Conservation (phyloP, 1,284 basidiomycete genomes). For the Bjerkandera adusta region DNA sequence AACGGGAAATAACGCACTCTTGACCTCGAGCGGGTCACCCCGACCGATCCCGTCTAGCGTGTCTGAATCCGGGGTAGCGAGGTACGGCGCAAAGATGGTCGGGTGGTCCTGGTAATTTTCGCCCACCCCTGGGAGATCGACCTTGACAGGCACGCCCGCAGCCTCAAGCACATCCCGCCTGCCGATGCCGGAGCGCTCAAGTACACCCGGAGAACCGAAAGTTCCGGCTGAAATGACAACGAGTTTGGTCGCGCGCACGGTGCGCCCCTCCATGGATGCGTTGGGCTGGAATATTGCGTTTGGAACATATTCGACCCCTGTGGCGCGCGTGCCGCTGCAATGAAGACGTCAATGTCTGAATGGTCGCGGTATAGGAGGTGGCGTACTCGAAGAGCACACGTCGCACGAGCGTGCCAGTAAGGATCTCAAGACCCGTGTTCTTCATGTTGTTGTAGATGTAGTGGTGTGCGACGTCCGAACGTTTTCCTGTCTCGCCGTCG, state of each 20-base stretch:
- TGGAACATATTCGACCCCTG: conserved; percentile 54
- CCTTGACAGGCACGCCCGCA: conserved; percentile 38
- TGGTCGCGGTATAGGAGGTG: too few species aligned
- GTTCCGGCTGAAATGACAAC: conserved; percentile 51
- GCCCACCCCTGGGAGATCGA: conserved; percentile 58
- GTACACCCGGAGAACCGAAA: conserved; percentile 53
- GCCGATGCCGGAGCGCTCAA: conserved; percentile 40
- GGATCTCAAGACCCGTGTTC: conserved; percentile 23
- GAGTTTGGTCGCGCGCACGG: conserved; percentile 38
- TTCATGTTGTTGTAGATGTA: conserved; percentile 50
- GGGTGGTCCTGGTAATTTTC: conserved; percentile 54
- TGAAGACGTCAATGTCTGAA: not conserved
- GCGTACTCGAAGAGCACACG: conserved; percentile 27
- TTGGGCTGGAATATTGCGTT: conserved; percentile 31
- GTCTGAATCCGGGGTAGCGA: conserved; percentile 37
- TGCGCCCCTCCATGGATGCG: conserved; percentile 18
- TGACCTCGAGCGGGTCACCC: conserved; percentile 32
- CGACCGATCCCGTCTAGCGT: conserved; percentile 44
- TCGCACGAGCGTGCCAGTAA: conserved; percentile 26
- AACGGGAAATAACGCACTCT: conserved; percentile 24
- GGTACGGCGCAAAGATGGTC: conserved; percentile 32
- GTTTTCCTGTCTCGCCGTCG: conserved; percentile 47
- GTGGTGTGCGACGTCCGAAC: conserved; percentile 56
- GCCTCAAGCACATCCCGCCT: conserved; percentile 36
- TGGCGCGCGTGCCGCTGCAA: conserved; percentile 46